Conservation (phyloP, 495 filamentous ascomycete species). For the Aspergillus egyptiacus region DNA sequence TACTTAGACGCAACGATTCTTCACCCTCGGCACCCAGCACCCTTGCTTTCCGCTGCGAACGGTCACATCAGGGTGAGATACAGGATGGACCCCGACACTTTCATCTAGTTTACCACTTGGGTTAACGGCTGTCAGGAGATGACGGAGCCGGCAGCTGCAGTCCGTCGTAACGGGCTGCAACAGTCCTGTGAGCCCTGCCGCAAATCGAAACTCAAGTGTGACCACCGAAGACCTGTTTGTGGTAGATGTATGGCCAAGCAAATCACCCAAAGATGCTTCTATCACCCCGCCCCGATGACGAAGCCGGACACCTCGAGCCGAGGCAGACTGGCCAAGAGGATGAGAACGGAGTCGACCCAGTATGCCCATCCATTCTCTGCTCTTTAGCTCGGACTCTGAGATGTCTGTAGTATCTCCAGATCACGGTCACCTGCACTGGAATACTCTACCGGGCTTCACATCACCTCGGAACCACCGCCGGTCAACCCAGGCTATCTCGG, state of each 20-base stretch:
- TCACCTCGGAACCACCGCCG: constrained; percentile 24
- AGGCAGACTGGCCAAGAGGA: constrained; percentile 5
- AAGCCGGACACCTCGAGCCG: constrained; percentile 19
- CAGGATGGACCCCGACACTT: no score
- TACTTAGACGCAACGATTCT: no score
- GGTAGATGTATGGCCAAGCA: constrained; percentile 32
- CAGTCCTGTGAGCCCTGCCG: constrained; percentile 50
- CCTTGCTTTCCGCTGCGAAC: background rate
- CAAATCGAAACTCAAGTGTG: constrained; percentile 47
- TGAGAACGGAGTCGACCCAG: constrained; percentile 24
- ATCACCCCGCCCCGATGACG: constrained; percentile 44
- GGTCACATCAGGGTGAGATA: no score
- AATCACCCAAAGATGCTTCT: constrained; percentile 32
- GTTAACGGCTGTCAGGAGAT: background rate
- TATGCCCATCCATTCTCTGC: no score
- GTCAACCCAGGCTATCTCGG: constrained; percentile 42
- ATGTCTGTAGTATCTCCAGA: constrained; percentile 22
- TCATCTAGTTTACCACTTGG: no score
- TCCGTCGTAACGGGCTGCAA: constrained; percentile 42
- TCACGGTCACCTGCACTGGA: constrained; percentile 19
- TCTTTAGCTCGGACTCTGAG: background rate
- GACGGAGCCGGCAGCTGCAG: constrained; percentile 19
- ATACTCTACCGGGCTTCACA: constrained; percentile 18
- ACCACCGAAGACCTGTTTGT: constrained; percentile 38
- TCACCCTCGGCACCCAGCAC: no score